Conservation (phyloP, 2,329 filamentous ascomycete genomes). For the Pseudogymnoascus pannorum region DNA sequence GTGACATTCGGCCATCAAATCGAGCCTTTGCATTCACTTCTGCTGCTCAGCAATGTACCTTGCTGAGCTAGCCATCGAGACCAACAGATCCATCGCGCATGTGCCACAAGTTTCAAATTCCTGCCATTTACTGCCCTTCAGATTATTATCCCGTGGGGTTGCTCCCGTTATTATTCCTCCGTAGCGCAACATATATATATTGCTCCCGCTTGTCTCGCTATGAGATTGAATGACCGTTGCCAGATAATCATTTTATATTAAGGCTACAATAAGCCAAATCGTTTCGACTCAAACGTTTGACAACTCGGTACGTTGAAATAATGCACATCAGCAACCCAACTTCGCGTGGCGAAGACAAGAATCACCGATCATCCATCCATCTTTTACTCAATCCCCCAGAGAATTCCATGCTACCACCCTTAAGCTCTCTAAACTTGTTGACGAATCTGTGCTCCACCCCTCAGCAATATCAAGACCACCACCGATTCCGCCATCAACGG, state of each 20-base stretch:
- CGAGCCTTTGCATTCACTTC: neutral
- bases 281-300: neutral
- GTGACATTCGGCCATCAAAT: neutral
- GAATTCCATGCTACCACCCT: neutral
- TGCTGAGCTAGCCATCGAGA: neutral
- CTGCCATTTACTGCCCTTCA: neutral
- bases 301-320: neutral
- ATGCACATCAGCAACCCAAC: neutral
- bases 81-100: neutral
- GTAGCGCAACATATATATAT: neutral
- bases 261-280: neutral
- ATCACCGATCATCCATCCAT: neutral
- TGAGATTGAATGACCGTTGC: neutral
- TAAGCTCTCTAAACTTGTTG: neutral
- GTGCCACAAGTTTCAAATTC: slow-evolving; percentile 5
- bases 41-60: neutral
- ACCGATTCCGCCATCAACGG: neutral
- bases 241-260: neutral
- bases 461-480: neutral
- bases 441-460: neutral
- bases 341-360: neutral
- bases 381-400: no score
- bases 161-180: neutral
- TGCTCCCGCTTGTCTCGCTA: neutral
- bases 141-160: neutral